These are phyloP conservation scores for Aspergillus novoparasiticus DNA, from an alignment of 2,329 filamentous ascomycete species.

Conservation along the genomic window DNA sequence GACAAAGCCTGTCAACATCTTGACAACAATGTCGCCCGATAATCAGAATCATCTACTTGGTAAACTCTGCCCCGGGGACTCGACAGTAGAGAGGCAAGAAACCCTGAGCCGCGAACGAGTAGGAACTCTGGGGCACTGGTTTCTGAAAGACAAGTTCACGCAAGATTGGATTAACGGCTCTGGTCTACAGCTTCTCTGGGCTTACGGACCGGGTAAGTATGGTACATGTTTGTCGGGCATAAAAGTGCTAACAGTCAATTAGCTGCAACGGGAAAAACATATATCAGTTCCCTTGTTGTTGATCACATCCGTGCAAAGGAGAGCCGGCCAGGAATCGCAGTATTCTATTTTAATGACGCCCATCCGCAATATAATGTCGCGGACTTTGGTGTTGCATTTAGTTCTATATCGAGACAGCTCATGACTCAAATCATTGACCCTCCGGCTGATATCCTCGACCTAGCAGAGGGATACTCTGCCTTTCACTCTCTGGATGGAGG, in stretches of 20 bases:
- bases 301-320: neutral
- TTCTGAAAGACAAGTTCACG: neutral
- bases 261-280: constrained; percentile 2
- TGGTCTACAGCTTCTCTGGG: neutral
- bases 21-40: neutral
- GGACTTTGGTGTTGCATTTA: neutral
- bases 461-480: neutral
- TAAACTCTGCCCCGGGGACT: neutral
- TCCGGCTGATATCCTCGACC: neutral
- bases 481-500: neutral
- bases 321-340: neutral
- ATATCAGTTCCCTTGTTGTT: neutral
- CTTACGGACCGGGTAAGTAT: neutral
- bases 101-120: neutral
- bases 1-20: neutral
- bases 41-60: neutral
- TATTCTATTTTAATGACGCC: neutral
- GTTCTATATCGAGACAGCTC: neutral
- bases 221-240: neutral
- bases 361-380: neutral
- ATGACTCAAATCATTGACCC: neutral
- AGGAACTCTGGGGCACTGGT: neutral
- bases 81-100: neutral
- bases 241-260: neutral
- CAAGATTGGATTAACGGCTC: neutral